Evolutionary conservation across 371 early-diverging fungal genomes (phyloP).

Genomic region (Saksenaea oblongispora): DNA sequence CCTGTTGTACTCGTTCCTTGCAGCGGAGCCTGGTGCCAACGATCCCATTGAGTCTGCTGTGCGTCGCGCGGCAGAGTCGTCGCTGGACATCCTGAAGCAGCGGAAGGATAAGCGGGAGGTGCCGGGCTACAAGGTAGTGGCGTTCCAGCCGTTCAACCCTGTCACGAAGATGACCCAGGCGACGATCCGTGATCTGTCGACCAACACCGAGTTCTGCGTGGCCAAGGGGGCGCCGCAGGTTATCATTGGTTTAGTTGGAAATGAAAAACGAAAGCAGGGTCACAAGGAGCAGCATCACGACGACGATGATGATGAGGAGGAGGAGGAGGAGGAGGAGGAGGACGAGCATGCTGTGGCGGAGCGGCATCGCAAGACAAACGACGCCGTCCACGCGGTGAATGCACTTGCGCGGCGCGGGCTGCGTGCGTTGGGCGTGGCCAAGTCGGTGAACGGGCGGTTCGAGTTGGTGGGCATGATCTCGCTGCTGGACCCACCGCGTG

Average conservation of each 20-base stretch:
- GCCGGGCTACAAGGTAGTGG: conserved; percentile 80
- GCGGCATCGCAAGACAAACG: background rate
- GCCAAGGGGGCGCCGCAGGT: conserved; percentile 93
- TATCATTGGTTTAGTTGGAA: conserved; percentile 75
- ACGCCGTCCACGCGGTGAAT: conserved; percentile 79
- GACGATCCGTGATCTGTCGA: conserved; percentile 66
- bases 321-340: too few relatives aligned
- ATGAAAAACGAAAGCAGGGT: conserved; percentile 31
- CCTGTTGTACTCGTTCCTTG: conserved; percentile 74
- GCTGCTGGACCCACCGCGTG: conserved; percentile 82
- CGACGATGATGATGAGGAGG: background rate
- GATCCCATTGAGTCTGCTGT: conserved; percentile 88
- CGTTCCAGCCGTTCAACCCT: conserved; percentile 90
- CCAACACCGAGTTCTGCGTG: conserved; percentile 71
- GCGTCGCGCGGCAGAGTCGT: conserved; percentile 74
- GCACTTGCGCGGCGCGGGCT: conserved; percentile 81
- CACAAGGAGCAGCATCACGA: conserved; percentile 54
- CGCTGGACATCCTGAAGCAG: conserved; percentile 60
- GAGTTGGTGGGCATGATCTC: conserved; percentile 71
- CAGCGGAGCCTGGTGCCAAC: conserved; percentile 84
- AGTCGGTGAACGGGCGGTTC: conserved; percentile 37
- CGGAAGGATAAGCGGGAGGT: conserved; percentile 53
- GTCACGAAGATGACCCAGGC: conserved; percentile 84
- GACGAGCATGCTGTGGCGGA: too few relatives aligned
- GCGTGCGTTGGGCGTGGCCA: conserved; percentile 83